Evolutionary conservation across 2,329 filamentous ascomycete genomes (phyloP).

Genomic region (Fusarium sp.): DNA sequence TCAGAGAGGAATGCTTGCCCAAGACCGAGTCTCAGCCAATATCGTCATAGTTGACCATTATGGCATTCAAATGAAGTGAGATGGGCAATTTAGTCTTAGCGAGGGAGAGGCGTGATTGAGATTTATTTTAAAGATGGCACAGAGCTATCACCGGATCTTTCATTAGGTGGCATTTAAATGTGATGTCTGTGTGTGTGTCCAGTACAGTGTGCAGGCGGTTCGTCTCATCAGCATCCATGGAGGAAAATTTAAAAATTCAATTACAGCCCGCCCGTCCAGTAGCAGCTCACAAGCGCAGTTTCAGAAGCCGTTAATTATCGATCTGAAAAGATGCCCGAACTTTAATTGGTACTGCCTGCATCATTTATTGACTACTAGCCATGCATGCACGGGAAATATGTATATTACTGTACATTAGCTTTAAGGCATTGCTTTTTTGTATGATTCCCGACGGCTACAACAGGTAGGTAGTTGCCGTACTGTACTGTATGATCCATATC

Average conservation of each 20-base stretch:
- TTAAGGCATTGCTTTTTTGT: background rate
- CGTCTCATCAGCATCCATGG: no score
- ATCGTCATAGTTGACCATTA: conserved; percentile 26
- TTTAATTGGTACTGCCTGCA: conserved; percentile 13
- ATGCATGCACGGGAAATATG: background rate
- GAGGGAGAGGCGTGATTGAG: conserved; percentile 9
- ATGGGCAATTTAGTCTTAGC: conserved; percentile 16
- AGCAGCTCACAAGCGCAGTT: conserved; percentile 32
- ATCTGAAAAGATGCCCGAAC: background rate
- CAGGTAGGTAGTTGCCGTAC: background rate
- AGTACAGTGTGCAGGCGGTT: conserved; percentile 3
- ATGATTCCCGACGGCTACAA: background rate
- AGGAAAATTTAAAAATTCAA: conserved; percentile 25
- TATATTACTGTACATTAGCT: background rate
- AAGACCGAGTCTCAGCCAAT: conserved; percentile 11
- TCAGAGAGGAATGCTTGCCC: conserved; percentile 31
- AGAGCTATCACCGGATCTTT: conserved; percentile 23
- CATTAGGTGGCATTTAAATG: conserved; percentile 18
- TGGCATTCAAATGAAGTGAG: conserved; percentile 34
- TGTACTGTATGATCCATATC: background rate
- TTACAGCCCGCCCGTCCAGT: background rate
- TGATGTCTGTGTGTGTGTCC: background rate
- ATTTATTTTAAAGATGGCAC: conserved; percentile 10
- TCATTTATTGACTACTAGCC: background rate
- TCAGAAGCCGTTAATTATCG: conserved; percentile 32